Conservation (phyloP, 768 basidiomycete genomes). For the Lactarius sp. region DNA sequence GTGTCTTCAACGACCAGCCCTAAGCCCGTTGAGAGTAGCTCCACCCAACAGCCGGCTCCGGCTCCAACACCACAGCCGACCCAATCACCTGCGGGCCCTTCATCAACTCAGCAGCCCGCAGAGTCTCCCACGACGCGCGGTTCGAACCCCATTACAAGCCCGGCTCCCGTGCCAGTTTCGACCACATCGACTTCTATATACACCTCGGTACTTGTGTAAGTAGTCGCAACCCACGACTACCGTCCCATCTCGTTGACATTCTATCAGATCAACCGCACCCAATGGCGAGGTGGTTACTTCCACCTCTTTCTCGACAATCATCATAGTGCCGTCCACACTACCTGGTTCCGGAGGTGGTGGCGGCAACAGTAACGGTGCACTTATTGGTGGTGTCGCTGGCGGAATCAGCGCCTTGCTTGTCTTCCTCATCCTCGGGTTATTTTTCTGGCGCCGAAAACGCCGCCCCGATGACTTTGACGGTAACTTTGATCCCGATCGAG, state of each 20-base stretch:
- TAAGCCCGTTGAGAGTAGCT: neutral
- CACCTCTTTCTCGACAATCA: conserved; percentile 22
- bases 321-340: conserved; percentile 26
- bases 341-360: conserved; percentile 7
- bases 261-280: conserved; percentile 14
- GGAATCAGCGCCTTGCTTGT: conserved; percentile 28
- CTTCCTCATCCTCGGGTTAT: conserved; percentile 29
- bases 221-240: neutral
- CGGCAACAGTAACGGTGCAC: conserved; percentile 27
- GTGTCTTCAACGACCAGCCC: neutral
- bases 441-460: conserved; percentile 32
- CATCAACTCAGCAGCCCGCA: neutral
- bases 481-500: conserved; percentile 46
- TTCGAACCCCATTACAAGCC: neutral
- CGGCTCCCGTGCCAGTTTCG: neutral
- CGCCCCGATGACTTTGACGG: conserved; percentile 44
- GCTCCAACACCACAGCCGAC: neutral
- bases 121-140: neutral
- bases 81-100: neutral
- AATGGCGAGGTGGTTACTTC: conserved; percentile 18
- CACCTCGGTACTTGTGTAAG: conserved; percentile 9
- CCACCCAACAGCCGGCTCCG: neutral
- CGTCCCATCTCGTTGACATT: neutral
- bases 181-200: conserved; percentile 6
- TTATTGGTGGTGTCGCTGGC: conserved; percentile 32